Base-by-base conservation (phyloP, 2,329 filamentous ascomycete genomes). In the Ophiostoma sp. region DNA sequence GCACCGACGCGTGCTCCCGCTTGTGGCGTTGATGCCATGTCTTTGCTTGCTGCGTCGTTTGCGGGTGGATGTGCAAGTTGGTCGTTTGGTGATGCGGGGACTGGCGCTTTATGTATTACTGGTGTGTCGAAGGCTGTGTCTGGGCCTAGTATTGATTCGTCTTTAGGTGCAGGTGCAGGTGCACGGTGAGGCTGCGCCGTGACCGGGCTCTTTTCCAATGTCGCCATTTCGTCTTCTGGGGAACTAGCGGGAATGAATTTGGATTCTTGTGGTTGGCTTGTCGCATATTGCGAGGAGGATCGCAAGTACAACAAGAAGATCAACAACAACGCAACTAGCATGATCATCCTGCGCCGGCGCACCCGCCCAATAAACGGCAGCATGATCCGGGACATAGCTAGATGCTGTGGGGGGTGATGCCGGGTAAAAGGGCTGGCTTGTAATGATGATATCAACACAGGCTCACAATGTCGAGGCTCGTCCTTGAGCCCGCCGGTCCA, bases 311-410 rank as follows among this genome's bases (percentile, higher is more conserved):
- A 60, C 66, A 72, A 41, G 66, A 69, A 69, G 4, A 69, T n/a
- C 18, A 55, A 42, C 11, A 69, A 4, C 2, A 69, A 38, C 4
- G 44, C 58, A 2, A 71, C 42, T 14, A 68, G 1, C 12, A 71
- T 1, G 0, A 70, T 4, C 27, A 71, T 14, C 18, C 70, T 70
- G 11, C 69, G 71, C 27, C 71, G 70, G 45, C 70, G 71, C 40
- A 66, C 58, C 27, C 71, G 71, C 42, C 64, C 52, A n/a, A 69
- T 8, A 45, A 68, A 52, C 8, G 64, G 69, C 8, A 68, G 27
- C 55, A 68, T 45, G 58, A 69, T 70, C 8, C 55, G 63, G 66
- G 64, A 41, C 27, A 41, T 36, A n/a, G 49, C 41, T 40, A 27
- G 44, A 41, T 44, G 58, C 66, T 52, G 42, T 49, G 41, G 16